Percentiles rank a stretch among this genome's conserved stretches.
phyloP scores from a whole-genome alignment of 306 rosid species.

The Cicer judaicum region DNA sequence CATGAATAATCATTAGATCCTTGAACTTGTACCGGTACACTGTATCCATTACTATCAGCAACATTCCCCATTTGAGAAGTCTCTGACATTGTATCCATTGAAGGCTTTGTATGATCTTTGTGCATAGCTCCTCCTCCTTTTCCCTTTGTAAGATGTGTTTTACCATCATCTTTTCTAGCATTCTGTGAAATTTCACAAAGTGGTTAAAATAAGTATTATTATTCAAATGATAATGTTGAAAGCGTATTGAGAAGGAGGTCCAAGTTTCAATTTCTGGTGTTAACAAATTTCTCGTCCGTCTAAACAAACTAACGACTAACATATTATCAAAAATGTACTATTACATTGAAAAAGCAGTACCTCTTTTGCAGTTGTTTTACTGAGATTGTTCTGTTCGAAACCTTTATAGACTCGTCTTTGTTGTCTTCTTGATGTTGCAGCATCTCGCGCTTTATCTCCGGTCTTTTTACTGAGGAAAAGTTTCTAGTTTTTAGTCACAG shows the following conservation, averaged over 20 bases:
- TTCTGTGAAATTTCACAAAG: slow-evolving; percentile 37
- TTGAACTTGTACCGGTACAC: slow-evolving; percentile 53
- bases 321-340: background rate
- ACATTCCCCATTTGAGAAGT: slow-evolving; percentile 46
- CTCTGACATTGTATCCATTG: slow-evolving; percentile 63
- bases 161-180: slow-evolving; percentile 49
- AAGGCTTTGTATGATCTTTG: slow-evolving; percentile 50
- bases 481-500: slow-evolving; percentile 1
- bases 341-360: slow-evolving; percentile 46
- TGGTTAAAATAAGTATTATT: background rate
- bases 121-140: slow-evolving; percentile 46
- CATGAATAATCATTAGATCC: slow-evolving; percentile 76
- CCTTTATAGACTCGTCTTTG: slow-evolving; percentile 57
- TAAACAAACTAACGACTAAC: no score
- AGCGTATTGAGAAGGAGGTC: no score
- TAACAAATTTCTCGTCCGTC: no score
- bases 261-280: no score
- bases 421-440: slow-evolving; percentile 67
- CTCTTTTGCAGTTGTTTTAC: slow-evolving; percentile 57
- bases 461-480: slow-evolving; percentile 63
- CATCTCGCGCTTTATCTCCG: slow-evolving; percentile 55
- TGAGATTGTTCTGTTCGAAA: slow-evolving; percentile 50
- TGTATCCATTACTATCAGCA: slow-evolving; percentile 49
- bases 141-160: slow-evolving; percentile 43
- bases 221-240: no score